Evolutionary conservation across 2,329 filamentous ascomycete species (phyloP).

Genomic region (Talaromyces rugulosus): DNA sequence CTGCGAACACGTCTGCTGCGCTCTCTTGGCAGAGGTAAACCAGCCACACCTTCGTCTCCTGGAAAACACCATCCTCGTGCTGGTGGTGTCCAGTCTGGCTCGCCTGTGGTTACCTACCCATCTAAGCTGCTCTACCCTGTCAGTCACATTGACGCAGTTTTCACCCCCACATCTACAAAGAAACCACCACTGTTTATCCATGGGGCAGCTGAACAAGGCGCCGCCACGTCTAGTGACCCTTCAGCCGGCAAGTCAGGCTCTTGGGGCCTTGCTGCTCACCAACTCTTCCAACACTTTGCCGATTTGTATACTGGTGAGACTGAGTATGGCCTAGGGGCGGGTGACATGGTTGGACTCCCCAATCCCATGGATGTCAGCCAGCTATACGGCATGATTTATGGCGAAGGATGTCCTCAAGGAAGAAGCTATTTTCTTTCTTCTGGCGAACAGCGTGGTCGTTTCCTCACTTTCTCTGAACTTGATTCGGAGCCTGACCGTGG

Average conservation of each 20-base stretch:
- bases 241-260: conserved; percentile 67
- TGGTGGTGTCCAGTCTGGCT: conserved; percentile 60
- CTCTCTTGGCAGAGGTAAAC: conserved; percentile 77
- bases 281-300: conserved; percentile 70
- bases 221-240: conserved; percentile 79
- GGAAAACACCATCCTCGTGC: conserved; percentile 50
- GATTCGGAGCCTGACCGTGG: conserved; percentile 63
- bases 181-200: conserved; percentile 77
- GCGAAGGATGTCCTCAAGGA: conserved; percentile 81
- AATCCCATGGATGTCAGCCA: conserved; percentile 92
- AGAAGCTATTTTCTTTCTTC: conserved; percentile 71
- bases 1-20: conserved; percentile 78
- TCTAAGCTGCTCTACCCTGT: conserved; percentile 76
- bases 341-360: conserved; percentile 68
- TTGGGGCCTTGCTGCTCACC: conserved; percentile 76
- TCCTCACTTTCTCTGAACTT: conserved; percentile 60
- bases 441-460: conserved; percentile 72
- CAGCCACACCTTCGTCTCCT: conserved; percentile 50
- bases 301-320: conserved; percentile 70
- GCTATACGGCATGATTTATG: conserved; percentile 74
- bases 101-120: conserved; percentile 77
- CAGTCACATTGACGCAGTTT: conserved; percentile 74
- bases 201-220: conserved; percentile 72
- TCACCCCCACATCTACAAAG: conserved; percentile 62
- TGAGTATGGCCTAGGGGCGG: conserved; percentile 73